Percentiles rank a stretch among this genome's conserved stretches.
These are phyloP conservation scores for Zygosaccharomyces rouxii DNA, from an alignment of 805 yeast species.

Conservation along the genomic window DNA sequence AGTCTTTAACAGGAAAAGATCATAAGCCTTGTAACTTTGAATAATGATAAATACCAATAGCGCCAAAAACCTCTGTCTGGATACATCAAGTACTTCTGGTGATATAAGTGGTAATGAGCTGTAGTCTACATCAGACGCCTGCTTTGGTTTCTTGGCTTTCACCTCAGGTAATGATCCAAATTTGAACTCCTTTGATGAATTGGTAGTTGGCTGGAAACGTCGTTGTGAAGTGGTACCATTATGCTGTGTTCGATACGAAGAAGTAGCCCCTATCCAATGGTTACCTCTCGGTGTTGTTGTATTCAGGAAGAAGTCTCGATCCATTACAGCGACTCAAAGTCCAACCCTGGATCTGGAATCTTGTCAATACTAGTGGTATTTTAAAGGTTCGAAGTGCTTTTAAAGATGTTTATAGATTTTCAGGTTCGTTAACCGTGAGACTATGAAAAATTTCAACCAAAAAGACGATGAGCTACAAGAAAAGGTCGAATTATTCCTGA, in stretches of 20 bases:
- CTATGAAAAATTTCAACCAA: not conserved
- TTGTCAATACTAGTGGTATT: not conserved
- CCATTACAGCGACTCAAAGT: conserved; percentile 9
- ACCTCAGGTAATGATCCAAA: conserved; percentile 2
- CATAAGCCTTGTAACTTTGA: conserved; percentile 85
- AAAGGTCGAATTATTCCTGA: not conserved
- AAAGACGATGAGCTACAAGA: not conserved
- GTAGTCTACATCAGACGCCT: not conserved
- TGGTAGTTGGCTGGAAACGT: conserved; percentile 13
- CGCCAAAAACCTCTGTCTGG: conserved; percentile 68
- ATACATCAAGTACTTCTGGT: conserved; percentile 58
- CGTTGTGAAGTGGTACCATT: conserved; percentile 11
- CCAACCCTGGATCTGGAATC: conserved; percentile 1
- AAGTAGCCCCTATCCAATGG: conserved; percentile 29
- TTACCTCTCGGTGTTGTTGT: conserved; percentile 29
- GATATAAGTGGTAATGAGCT: conserved; percentile 51
- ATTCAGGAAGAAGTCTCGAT: conserved; percentile 13
- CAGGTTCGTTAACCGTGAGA: conserved; percentile 3
- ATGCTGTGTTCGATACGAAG: conserved; percentile 11
- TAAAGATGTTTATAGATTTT: conserved; percentile 4
- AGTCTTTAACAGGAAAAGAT: conserved; percentile 55
- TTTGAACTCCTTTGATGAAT: not conserved
- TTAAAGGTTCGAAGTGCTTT: conserved; percentile 1
- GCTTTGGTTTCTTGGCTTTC: conserved; percentile 1
- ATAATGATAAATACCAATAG: conserved; percentile 63